A percentile compares a stretch with the other conserved stretches of the same genome.
phyloP scores from a whole-genome alignment of 2,329 filamentous ascomycete genomes.

The Claviceps pusilla region DNA sequence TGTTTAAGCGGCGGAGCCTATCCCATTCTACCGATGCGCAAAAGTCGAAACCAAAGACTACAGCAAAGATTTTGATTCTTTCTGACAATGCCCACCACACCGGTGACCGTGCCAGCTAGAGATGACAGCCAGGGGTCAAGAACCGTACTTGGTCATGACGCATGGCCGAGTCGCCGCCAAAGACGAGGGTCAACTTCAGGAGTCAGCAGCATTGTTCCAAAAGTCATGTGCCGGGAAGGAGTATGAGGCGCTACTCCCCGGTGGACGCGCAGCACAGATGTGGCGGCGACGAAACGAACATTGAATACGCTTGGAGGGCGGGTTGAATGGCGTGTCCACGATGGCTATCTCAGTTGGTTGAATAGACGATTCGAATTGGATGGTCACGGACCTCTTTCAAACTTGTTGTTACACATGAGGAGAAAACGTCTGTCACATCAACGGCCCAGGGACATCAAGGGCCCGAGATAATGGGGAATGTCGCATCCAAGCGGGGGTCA shows the following conservation, averaged over 20 bases:
- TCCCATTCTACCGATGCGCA: not conserved
- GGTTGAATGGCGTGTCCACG: not conserved
- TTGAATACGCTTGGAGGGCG: not conserved
- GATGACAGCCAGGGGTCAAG: not conserved
- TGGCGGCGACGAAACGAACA: not conserved
- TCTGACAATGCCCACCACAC: not conserved
- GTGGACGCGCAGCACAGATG: not conserved
- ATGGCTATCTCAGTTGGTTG: not conserved
- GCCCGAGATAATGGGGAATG: not conserved
- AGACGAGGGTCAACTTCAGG: conserved; percentile 1
- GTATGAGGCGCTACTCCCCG: not conserved
- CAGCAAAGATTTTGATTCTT: not conserved
- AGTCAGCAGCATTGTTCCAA: not conserved
- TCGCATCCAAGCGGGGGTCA: not conserved
- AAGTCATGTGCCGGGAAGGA: not conserved
- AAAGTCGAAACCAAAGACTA: no score
- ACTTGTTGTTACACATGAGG: not conserved
- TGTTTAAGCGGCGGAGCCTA: not conserved
- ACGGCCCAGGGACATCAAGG: no score
- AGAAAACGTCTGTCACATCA: not conserved
- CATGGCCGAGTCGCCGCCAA: conserved; percentile 6
- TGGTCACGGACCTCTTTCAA: not conserved
- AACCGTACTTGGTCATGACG: not conserved
- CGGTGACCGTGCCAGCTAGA: not conserved
- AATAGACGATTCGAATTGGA: no score